A percentile compares a stretch with the other conserved stretches of the same genome.
phyloP scores from a whole-genome alignment of 805 yeast species.

The Debaryomyces maramus region DNA sequence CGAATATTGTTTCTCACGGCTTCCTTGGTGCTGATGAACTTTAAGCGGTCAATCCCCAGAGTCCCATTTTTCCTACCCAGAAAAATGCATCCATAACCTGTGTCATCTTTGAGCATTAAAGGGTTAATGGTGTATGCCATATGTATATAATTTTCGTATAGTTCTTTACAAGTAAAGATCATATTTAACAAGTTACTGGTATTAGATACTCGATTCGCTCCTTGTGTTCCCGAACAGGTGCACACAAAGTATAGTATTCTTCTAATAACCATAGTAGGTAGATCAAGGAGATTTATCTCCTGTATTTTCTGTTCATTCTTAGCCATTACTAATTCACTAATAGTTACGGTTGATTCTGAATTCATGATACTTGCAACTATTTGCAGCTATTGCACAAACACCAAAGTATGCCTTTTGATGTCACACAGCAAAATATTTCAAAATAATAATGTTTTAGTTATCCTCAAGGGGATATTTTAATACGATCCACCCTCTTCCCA shows the following conservation, averaged over 20 bases:
- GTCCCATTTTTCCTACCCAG: background rate
- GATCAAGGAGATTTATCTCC: slow-evolving; percentile 1
- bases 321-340: too few relatives aligned
- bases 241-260: slow-evolving; percentile 10
- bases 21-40: background rate
- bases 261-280: slow-evolving; percentile 12
- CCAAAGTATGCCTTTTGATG: too few relatives aligned
- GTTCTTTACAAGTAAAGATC: slow-evolving; percentile 10
- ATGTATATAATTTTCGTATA: slow-evolving; percentile 8
- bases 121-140: slow-evolving; percentile 14
- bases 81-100: background rate
- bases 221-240: background rate
- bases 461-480: too few relatives aligned
- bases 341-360: too few relatives aligned
- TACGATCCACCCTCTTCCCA: too few relatives aligned
- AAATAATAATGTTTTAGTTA: too few relatives aligned
- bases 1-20: background rate
- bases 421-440: too few relatives aligned
- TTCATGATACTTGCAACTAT: too few relatives aligned
- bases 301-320: background rate
- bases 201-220: background rate
- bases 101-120: slow-evolving; percentile 4
- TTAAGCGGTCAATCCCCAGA: background rate
- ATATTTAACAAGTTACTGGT: slow-evolving; percentile 8
- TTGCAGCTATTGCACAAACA: slow-evolving; percentile 8